These are phyloP conservation scores for Olyra latifolia DNA, from an alignment of 176 grass and related monocot species.

Conservation along the genomic window DNA sequence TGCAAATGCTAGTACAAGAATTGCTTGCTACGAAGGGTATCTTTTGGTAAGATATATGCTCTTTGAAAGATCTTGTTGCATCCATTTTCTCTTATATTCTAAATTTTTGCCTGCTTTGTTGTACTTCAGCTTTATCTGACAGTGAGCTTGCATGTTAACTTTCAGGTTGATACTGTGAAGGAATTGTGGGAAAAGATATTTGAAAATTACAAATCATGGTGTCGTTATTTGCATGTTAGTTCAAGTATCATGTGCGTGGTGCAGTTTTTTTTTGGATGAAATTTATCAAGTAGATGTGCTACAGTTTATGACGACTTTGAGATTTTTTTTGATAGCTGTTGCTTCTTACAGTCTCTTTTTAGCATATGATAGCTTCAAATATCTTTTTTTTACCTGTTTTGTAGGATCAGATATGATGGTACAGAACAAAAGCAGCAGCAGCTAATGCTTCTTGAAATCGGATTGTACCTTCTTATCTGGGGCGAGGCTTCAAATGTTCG, in stretches of 20 bases:
- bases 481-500: slow-evolving; percentile 76
- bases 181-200: slow-evolving; percentile 52
- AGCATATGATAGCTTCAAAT: slow-evolving; percentile 5
- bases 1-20: slow-evolving; percentile 60
- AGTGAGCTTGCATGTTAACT: slow-evolving; percentile 16
- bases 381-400: slow-evolving; percentile 1
- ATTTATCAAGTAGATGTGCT: not conserved
- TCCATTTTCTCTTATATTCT: slow-evolving; percentile 1
- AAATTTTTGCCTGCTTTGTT: not conserved
- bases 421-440: slow-evolving; percentile 46
- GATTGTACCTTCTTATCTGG: slow-evolving; percentile 84
- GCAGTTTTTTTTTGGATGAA: not conserved
- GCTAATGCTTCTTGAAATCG: slow-evolving; percentile 64
- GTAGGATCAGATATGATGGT: slow-evolving; percentile 5
- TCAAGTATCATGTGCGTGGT: slow-evolving; percentile 42
- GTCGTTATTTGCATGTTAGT: slow-evolving; percentile 56
- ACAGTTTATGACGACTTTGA: slow-evolving; percentile 10
- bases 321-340: not conserved
- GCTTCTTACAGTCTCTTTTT: not conserved
- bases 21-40: slow-evolving; percentile 11
- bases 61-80: slow-evolving; percentile 6
- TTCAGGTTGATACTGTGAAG: slow-evolving; percentile 44
- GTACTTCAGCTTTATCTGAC: slow-evolving; percentile 24
- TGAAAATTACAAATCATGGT: slow-evolving; percentile 72
- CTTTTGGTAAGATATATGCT: slow-evolving; percentile 47